These are phyloP conservation scores for Trapa bicornis DNA, from an alignment of 345 rosid species.

Conservation along the genomic window DNA sequence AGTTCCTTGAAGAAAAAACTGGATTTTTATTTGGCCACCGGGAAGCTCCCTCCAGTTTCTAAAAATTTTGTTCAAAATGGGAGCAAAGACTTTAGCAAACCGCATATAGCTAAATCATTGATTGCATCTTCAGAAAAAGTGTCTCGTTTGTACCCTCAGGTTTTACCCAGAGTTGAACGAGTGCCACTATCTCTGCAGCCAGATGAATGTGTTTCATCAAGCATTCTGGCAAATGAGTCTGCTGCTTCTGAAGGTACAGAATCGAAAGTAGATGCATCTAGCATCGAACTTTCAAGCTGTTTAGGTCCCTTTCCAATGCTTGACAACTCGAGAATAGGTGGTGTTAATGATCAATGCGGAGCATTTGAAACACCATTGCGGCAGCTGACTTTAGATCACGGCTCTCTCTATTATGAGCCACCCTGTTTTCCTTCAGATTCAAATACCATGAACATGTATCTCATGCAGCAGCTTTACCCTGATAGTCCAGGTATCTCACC, in stretches of 20 bases:
- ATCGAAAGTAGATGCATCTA: slow-evolving; percentile 18
- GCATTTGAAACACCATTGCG: slow-evolving; percentile 16
- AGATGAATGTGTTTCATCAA: slow-evolving; percentile 35
- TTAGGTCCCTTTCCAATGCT: slow-evolving; percentile 12
- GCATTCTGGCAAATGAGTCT: slow-evolving; percentile 29
- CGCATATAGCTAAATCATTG: slow-evolving; percentile 17
- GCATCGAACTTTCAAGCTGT: slow-evolving; percentile 21
- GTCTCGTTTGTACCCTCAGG: slow-evolving; percentile 10
- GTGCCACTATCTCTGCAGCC: slow-evolving; percentile 28
- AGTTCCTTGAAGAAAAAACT: slow-evolving; percentile 91
- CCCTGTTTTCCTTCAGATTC: slow-evolving; percentile 25
- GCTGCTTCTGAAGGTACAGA: slow-evolving; percentile 42
- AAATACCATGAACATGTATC: slow-evolving; percentile 25
- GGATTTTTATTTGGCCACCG: slow-evolving; percentile 59
- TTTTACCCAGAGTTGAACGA: slow-evolving; percentile 23
- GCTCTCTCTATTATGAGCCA: slow-evolving; percentile 47
- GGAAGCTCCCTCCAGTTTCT: slow-evolving; percentile 50
- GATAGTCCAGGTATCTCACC: slow-evolving; percentile 50
- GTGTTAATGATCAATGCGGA: slow-evolving; percentile 21
- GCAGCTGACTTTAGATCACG: slow-evolving; percentile 31
- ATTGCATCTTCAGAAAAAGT: slow-evolving; percentile 26
- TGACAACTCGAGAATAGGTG: neutral
- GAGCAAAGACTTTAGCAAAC: slow-evolving; percentile 18
- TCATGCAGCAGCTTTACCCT: slow-evolving; percentile 20
- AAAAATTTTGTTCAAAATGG: slow-evolving; percentile 39